Conservation (phyloP, 2,329 filamentous ascomycete species). For the Capronia coronata region DNA sequence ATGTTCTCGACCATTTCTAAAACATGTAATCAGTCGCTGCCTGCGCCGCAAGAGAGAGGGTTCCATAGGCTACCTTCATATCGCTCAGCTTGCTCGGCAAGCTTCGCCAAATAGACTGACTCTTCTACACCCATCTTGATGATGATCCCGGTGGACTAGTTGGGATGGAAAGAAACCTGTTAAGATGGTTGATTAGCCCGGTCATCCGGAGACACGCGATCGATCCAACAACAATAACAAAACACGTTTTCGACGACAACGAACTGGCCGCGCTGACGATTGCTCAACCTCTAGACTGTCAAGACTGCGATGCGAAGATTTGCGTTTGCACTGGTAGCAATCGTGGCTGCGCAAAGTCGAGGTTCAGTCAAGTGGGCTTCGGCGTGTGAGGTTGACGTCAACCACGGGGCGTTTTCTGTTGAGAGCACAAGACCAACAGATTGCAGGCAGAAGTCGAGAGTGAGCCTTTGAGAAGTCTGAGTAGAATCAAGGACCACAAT, state of each 20-base stretch:
- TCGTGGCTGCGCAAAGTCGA: constrained; percentile 3
- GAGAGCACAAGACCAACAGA: not conserved
- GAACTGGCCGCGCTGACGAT: not conserved
- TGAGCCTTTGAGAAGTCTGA: not conserved
- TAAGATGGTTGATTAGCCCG: constrained; percentile 16
- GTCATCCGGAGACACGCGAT: constrained; percentile 6
- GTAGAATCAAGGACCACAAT: not conserved
- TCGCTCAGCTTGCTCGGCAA: constrained; percentile 99
- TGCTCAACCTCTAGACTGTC: not conserved
- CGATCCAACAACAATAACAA: constrained; percentile 1
- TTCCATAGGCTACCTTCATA: constrained; percentile 87
- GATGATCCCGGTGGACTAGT: constrained; percentile 4
- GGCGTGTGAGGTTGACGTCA: constrained; percentile 20
- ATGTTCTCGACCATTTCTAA: constrained; percentile 99
- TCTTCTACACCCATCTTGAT: constrained; percentile 97
- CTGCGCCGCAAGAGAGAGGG: constrained; percentile 23
- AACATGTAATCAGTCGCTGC: constrained; percentile 24
- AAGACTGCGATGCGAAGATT: not conserved
- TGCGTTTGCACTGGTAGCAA: constrained; percentile 8
- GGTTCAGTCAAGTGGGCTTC: constrained; percentile 5
- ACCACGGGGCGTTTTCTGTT: constrained; percentile 12
- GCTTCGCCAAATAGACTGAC: constrained; percentile 98
- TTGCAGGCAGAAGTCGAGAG: not conserved
- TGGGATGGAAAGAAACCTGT: constrained; percentile 20
- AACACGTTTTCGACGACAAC: not conserved